Evolutionary conservation across 768 basidiomycete genomes (phyloP).

Genomic region (Boletus rubescentipes): DNA sequence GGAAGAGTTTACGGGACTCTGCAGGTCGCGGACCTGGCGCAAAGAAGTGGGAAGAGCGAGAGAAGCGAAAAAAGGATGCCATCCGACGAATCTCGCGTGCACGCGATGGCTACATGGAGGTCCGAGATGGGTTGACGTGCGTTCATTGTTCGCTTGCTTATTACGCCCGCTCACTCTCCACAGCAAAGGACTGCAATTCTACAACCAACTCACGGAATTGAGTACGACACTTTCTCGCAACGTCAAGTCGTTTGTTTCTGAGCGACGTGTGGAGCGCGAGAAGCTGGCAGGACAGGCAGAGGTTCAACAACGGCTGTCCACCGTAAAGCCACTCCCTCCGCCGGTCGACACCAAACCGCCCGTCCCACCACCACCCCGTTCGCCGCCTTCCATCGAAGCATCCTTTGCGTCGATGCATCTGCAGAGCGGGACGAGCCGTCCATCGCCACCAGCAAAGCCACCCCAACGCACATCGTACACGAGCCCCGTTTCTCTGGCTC

Average conservation of each 20-base stretch:
- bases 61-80: conserved; percentile 75
- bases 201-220: conserved; percentile 72
- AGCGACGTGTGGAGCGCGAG: conserved; percentile 70
- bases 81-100: conserved; percentile 71
- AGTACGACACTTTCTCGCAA: conserved; percentile 56
- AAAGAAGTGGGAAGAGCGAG: conserved; percentile 78
- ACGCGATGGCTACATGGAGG: conserved; percentile 83
- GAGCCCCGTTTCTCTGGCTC: conserved; percentile 11
- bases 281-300: conserved; percentile 67
- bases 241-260: conserved; percentile 58
- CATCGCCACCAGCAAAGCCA: conserved; percentile 29
- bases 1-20: conserved; percentile 70
- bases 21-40: conserved; percentile 77
- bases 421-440: conserved; percentile 28
- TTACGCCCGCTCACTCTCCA: conserved; percentile 6
- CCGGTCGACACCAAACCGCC: conserved; percentile 49
- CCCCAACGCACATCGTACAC: conserved; percentile 30
- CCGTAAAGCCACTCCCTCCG: conserved; percentile 36
- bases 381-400: conserved; percentile 43
- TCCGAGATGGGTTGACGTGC: conserved; percentile 79
- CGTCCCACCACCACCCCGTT: conserved; percentile 45
- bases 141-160: conserved; percentile 32
- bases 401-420: conserved; percentile 61
- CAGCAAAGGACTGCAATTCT: conserved; percentile 90
- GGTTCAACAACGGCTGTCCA: conserved; percentile 60